A percentile compares a stretch with the other conserved stretches of the same genome.
Evolutionary conservation across 2,329 filamentous ascomycete genomes (phyloP).

Genomic region (Sporothrix sp.): DNA sequence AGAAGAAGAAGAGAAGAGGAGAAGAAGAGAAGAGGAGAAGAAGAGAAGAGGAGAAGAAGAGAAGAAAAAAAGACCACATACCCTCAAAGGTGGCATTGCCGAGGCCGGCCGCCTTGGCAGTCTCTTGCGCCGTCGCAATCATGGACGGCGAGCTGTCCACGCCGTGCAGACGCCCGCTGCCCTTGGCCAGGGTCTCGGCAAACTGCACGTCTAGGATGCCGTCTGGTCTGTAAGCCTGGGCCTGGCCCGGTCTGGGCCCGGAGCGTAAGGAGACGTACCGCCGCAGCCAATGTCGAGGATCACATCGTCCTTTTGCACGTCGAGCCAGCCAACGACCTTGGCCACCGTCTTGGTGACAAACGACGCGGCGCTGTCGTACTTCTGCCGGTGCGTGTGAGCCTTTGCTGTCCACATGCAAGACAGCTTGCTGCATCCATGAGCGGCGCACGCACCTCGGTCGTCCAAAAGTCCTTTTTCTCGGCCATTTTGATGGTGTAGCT

Average conservation of each 20-base stretch:
- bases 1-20: background rate
- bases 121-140: constrained; percentile 36
- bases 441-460: constrained; percentile 26
- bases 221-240: constrained; percentile 29
- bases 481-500: constrained; percentile 15
- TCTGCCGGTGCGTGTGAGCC: constrained; percentile 26
- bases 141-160: constrained; percentile 50
- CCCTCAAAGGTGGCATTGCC: constrained; percentile 36
- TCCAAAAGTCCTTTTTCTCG: constrained; percentile 29
- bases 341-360: constrained; percentile 54
- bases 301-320: constrained; percentile 46
- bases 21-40: background rate
- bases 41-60: background rate
- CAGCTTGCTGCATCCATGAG: background rate
- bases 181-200: constrained; percentile 34
- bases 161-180: constrained; percentile 42
- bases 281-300: constrained; percentile 57
- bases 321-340: constrained; percentile 49
- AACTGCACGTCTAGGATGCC: constrained; percentile 49
- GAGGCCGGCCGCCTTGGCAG: constrained; percentile 31
- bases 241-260: background rate
- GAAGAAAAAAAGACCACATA: constrained; percentile 16
- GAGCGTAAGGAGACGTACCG: constrained; percentile 29
- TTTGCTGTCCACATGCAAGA: background rate
- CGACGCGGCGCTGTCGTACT: constrained; percentile 50